Evolutionary conservation across 2,329 filamentous ascomycete species (phyloP), one percentile per base, ranked within the genome.

Genomic region (Colletotrichum viniferum): DNA sequence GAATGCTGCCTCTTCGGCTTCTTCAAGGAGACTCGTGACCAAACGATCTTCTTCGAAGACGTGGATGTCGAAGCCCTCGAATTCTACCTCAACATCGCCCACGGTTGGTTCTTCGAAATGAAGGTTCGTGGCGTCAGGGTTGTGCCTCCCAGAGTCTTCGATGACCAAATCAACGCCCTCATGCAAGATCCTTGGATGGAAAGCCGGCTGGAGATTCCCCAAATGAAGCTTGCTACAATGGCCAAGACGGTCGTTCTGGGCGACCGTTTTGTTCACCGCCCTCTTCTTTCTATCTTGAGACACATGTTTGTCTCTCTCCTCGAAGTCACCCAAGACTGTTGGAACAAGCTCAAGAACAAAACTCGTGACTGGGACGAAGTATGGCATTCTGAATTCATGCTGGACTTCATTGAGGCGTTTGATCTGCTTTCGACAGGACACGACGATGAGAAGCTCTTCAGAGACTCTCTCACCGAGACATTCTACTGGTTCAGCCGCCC

Each of bases 81-180:
- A 4, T 36, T 73, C 4, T 76, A 76, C 13, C 70, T 76, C 13
- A 60, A 63, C 16, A 38, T 76, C 12, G 66, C 66, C 2, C 74
- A 76, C 43, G 28, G 38, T 21, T 76, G 74, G 74, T 76, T 61
- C 71, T 76, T 74, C 52, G 71, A 74, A 43, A 76, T 69, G 68
- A 76, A 67, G 28, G 36, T 68, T 76, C 63, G 28, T 12, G 73
- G 69, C 5, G 68, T 26, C 58, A 58, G 61, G 10, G 43, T 52
- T 4, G 70, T 76, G n/a, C 56, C 63, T 13, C 60, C 12, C 52
- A 38, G 55, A 13, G 12, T 24, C 16, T 69, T 74, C 36, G 36
- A 61, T 4, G 36, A 10, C 6, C 16, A 56, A 7, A 28, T 74
- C 36, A 28, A 66, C 5, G 26, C 21, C 2, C 3, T 43, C 24